A percentile compares a stretch with the other conserved stretches of the same genome.
Evolutionary conservation across 805 yeast species (phyloP).

Genomic region (Zygosaccharomyces bisporus): DNA sequence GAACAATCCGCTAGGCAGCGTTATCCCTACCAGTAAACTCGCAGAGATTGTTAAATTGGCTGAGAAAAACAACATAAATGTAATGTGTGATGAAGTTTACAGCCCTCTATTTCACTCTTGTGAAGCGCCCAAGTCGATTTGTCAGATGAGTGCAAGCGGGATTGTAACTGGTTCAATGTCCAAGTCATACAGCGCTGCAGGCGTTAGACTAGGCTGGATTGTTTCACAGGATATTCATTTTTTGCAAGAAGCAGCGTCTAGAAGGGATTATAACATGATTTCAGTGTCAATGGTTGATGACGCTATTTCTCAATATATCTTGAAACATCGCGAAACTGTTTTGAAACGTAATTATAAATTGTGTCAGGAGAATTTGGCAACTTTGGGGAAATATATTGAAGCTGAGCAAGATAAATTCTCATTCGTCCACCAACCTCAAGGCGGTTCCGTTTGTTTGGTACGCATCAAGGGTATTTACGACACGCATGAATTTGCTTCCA

Average conservation of each 20-base stretch:
- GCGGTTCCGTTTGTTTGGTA: conserved; percentile 47
- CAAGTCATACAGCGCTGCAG: conserved; percentile 53
- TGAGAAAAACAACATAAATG: conserved; percentile 30
- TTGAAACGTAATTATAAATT: conserved; percentile 41
- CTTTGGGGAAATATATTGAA: conserved; percentile 37
- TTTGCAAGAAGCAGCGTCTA: conserved; percentile 35
- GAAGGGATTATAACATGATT: conserved; percentile 51
- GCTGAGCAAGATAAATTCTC: conserved; percentile 34
- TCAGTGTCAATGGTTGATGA: conserved; percentile 49
- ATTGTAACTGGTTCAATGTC: conserved; percentile 50
- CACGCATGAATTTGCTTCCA: conserved; percentile 37
- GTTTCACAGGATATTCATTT: conserved; percentile 37
- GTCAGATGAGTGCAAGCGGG: conserved; percentile 41
- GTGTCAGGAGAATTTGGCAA: conserved; percentile 38
- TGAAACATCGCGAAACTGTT: conserved; percentile 36
- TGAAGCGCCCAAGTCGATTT: conserved; percentile 39
- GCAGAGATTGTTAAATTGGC: conserved; percentile 41
- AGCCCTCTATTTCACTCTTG: conserved; percentile 47
- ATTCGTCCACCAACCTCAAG: conserved; percentile 43
- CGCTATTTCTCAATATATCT: conserved; percentile 42
- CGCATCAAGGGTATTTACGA: conserved; percentile 33
- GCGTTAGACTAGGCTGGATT: conserved; percentile 53
- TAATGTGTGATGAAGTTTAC: conserved; percentile 52
- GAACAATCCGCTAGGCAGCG: conserved; percentile 42
- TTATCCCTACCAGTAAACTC: conserved; percentile 38